Base-by-base conservation (phyloP, 106 monocot genomes). In the Acorus calamus region DNA sequence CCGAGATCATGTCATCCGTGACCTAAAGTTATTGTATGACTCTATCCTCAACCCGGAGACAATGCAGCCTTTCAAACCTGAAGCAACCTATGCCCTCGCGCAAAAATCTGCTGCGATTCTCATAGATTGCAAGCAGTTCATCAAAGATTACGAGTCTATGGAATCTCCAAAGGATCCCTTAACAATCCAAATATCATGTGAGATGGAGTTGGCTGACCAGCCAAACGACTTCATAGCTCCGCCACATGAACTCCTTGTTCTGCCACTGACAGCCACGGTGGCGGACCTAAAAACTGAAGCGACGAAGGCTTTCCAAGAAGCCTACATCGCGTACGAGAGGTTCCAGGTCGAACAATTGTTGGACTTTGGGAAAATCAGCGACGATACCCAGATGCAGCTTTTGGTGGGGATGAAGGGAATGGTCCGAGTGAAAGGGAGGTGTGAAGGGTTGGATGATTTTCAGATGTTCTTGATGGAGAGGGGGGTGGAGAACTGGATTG, bases 61-160 rank as follows among this genome's bases (percentile, higher is more conserved):
- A 5, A 94, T 94, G 94, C 59, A 82, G 3, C 9, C 41, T 2
- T 81, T 76, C 66, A 82, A 57, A 12, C 89, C 80, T 13, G n/a
- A 46, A 2, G 43, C 59, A 2, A 28, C 52, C 4, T 10, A 63
- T 3, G 71, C 67, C 9, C 14, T 62, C 13, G 70, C 73, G 4
- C 47, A 9, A 5, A 44, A 47, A 1, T 64, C 84, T 4, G 81
- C 84, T 9, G 6, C 56, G 13, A 90, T 62, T 10, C 54, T 94
- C 7, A 73, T 94, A 4, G 89, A 94, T 73, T 89, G 89, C 82
- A 94, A 94, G 64, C 89, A 79, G 42, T 87, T 89, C 51, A 62
- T 80, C 7, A 94, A 87, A 66, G 75, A 78, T 60, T 87, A 87
- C 44, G 79, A 75, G 8, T 9, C n/a, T 3, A 67, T 11, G 3